Base-by-base conservation (phyloP, 2,329 filamentous ascomycete genomes). In the Lachnellula hyalina region DNA sequence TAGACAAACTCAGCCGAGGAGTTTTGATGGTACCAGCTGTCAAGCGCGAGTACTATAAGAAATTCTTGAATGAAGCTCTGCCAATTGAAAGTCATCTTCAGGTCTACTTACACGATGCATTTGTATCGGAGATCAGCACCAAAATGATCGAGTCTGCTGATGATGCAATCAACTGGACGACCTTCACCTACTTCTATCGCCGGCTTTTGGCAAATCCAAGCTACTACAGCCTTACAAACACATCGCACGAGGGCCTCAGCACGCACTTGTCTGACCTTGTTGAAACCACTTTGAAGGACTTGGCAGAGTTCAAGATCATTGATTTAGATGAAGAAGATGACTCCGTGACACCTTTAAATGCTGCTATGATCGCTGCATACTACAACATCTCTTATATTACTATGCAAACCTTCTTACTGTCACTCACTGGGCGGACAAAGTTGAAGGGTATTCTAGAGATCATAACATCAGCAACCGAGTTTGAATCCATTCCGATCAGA, bases 351-450 rank as follows among this genome's bases (percentile, higher is more conserved):
- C 92, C 94, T 14, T 83, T 96, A 65, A 97, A 99, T 71, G 89
- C 93, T 2, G 94, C 94, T 63, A 96, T 96, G 89, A 97, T 99
- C 68, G 91, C 90, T 9, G 91, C 94, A 1, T 97, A 99, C 78
- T 99, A 99, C 80, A 97, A 96, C 73, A 96, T 99, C 68, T 96
- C 93, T 5, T 97, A 96, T 75, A 89, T 96, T 71, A 99, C 94
- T 2, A 99, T 99, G 92, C 93, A 99, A 74, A 99, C 94, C 0
- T 93, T 99, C 79, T 78, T 99, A 50, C 79, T 99, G 53, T 99
- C 94, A 14, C 80, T 99, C 47, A 92, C 84, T 53, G 85, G 85
- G 42, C 87, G 87, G 63, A 97, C 92, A 4, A 97, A 96, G 77
- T 83, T 99, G 61, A 99, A 99, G 80, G 91, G 91, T 47, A 92